Evolutionary conservation across 2,329 filamentous ascomycete species (phyloP), one percentile per base, ranked within the genome.

Genomic region (Aspergillus glaucus): DNA sequence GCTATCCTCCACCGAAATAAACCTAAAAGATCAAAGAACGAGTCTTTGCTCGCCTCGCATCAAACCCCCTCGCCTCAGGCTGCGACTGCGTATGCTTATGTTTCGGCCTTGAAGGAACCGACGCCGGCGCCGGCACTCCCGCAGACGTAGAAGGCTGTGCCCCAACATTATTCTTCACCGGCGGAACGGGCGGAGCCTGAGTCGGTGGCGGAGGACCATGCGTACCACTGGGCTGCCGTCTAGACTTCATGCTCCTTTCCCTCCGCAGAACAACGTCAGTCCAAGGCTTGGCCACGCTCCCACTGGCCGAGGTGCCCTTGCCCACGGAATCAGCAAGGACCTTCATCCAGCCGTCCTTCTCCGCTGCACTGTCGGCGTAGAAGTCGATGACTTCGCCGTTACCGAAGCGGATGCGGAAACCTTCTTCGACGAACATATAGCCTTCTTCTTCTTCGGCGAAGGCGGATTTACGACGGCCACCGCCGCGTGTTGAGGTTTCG

Each of bases 381-480:
- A 97, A 97, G 75, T 97, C 92, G 65, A 98, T 98, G 55, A 95
- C 84, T 72, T 98, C 93, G 53, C 93, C 93, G 63, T 98, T 98
- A 66, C 88, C 94, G 72, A 98, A 98, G 50, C 92, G 89, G 66
- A 98, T 95, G 37, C 93, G 88, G 85, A 98, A 98, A 2, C 93
- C 93, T 67, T 98, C 93, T 69, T 98, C 93, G 46, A 98, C 92
- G 67, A 98, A 98, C 87, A 96, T 95, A 76, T 98, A 98, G 39
- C 93, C 93, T 66, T 98, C 93, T 71, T 98, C 93, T 57, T 98
- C 93, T 69, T 97, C 93, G 1, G 92, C 91, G 68, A 98, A 98
- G 9, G 88, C 93, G 30, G 91, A 96, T 68, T 94, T 90, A 48
- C 93, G 86, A 40, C 93, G 86, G 58, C 83, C 85, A 48, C 89